Percentiles rank a stretch among this genome's conserved stretches.
Evolutionary conservation across 1,139 yeast species (phyloP).

Genomic region (Pneumocystis carinii): DNA sequence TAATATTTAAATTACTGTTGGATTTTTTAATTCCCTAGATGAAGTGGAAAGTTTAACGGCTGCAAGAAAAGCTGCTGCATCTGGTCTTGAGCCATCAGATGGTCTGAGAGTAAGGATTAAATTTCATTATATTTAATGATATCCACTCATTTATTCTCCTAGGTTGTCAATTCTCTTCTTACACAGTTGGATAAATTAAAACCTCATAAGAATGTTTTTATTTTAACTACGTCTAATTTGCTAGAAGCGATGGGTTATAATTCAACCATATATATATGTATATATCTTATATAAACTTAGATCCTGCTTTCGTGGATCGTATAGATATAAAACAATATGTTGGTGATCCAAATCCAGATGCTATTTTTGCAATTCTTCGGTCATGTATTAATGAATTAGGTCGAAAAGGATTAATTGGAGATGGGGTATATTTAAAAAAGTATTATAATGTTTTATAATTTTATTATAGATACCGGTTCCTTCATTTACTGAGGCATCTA

Average conservation of each 20-base stretch:
- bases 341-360: conserved; percentile 14
- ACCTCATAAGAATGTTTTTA: conserved; percentile 12
- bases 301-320: conserved; percentile 15
- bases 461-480: conserved; percentile 8
- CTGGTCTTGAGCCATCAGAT: conserved; percentile 15
- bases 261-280: background rate
- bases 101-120: conserved; percentile 8
- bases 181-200: conserved; percentile 15
- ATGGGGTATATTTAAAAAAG: background rate
- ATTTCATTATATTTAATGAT: background rate
- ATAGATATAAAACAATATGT: conserved; percentile 14
- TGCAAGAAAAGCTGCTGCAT: conserved; percentile 12
- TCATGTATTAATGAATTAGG: conserved; percentile 13
- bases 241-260: conserved; percentile 15
- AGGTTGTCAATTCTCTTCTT: conserved; percentile 15
- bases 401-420: conserved; percentile 4
- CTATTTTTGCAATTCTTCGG: conserved; percentile 13
- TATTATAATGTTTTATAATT: background rate
- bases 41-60: conserved; percentile 16
- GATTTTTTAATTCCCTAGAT: conserved; percentile 3
- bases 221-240: conserved; percentile 15
- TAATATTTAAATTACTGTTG: background rate
- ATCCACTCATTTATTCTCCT: background rate
- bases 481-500: conserved; percentile 12
- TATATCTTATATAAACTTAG: background rate